Conservation (phyloP, 768 basidiomycete species). For the Rhodotorula diobovata region DNA sequence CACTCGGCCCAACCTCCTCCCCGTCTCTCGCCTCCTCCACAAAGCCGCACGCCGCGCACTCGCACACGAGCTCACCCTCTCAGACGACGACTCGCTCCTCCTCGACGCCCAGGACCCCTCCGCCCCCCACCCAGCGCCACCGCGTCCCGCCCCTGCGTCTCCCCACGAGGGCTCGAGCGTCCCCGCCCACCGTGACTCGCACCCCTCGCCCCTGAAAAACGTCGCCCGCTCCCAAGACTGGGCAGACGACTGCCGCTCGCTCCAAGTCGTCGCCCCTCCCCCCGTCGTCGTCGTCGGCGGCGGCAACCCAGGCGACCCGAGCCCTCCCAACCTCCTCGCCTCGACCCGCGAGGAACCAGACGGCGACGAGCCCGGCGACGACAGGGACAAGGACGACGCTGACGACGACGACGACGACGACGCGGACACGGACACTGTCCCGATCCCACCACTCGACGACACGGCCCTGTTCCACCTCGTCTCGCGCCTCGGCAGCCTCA, state of each 20-base stretch:
- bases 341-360: not conserved
- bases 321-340: not conserved
- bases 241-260: not conserved
- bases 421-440: not conserved
- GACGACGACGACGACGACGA: not conserved
- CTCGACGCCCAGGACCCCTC: not conserved
- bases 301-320: not conserved
- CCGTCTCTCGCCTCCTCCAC: not conserved
- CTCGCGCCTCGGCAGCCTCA: slow-evolving; percentile 10
- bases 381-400: not conserved
- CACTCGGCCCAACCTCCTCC: not conserved
- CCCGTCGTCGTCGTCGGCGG: too few relatives aligned
- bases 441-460: slow-evolving; percentile 9
- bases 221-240: not conserved
- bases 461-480: slow-evolving; percentile 14
- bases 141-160: not conserved
- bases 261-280: not conserved
- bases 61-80: not conserved
- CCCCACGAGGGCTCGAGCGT: too few relatives aligned
- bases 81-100: slow-evolving; percentile 28
- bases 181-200: not conserved
- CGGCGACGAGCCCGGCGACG: not conserved
- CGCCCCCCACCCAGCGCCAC: too few relatives aligned
- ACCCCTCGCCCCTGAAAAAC: not conserved
- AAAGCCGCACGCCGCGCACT: not conserved